phyloP scores from a whole-genome alignment of 1,284 basidiomycete species.

The Cryptococcus floricola region DNA sequence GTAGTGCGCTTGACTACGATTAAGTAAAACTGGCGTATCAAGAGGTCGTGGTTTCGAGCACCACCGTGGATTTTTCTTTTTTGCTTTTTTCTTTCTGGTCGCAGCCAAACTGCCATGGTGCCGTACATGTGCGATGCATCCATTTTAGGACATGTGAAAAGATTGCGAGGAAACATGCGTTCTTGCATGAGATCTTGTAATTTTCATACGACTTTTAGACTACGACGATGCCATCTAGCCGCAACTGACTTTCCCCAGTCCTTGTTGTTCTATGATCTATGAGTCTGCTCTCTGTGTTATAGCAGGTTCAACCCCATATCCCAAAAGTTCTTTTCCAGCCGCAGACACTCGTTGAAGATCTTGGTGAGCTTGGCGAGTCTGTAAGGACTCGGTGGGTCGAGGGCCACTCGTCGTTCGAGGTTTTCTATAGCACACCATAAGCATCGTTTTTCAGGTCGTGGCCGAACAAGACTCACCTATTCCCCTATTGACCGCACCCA shows the following conservation, averaged over 20 bases:
- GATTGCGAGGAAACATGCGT: too few relatives aligned
- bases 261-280: too few relatives aligned
- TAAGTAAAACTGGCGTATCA: background rate
- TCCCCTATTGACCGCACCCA: slow-evolving; percentile 65
- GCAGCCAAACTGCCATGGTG: too few relatives aligned
- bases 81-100: too few relatives aligned
- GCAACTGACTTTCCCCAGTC: too few relatives aligned
- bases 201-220: too few relatives aligned
- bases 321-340: slow-evolving; percentile 85
- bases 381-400: slow-evolving; percentile 62
- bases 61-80: background rate
- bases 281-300: background rate
- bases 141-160: too few relatives aligned
- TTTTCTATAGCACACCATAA: slow-evolving; percentile 51
- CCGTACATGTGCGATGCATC: too few relatives aligned
- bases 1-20: slow-evolving; percentile 15
- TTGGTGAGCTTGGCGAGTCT: slow-evolving; percentile 64
- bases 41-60: slow-evolving; percentile 9
- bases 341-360: slow-evolving; percentile 74
- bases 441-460: background rate
- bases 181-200: too few relatives aligned
- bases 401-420: slow-evolving; percentile 60
- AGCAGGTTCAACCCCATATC: slow-evolving; percentile 52
- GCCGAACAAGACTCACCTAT: slow-evolving; percentile 56
- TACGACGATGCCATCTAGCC: too few relatives aligned